Percentiles rank a stretch among this genome's conserved stretches.
phyloP scores from a whole-genome alignment of 768 basidiomycete species.

The Kwoniella dejecticola region DNA sequence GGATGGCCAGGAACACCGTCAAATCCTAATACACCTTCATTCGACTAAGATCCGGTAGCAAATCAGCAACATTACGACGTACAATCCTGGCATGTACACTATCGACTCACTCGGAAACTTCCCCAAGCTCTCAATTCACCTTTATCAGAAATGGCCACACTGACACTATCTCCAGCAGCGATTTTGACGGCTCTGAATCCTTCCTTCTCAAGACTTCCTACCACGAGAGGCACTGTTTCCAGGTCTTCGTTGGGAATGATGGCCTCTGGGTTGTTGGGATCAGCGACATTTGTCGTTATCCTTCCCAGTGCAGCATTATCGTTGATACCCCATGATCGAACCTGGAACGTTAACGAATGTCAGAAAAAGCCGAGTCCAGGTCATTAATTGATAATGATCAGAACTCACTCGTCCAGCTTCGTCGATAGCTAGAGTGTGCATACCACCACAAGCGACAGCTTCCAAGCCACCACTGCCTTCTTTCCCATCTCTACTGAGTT shows the following conservation, averaged over 20 bases:
- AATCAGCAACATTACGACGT: no score
- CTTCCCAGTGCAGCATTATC: conserved; percentile 87
- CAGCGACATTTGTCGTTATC: conserved; percentile 64
- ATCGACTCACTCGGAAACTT: conserved; percentile 79
- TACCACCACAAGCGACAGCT: conserved; percentile 75
- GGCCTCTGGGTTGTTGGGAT: conserved; percentile 50
- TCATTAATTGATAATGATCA: neutral
- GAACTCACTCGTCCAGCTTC: conserved; percentile 85
- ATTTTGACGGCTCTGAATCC: conserved; percentile 80
- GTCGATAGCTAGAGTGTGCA: conserved; percentile 86
- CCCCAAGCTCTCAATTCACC: conserved; percentile 87
- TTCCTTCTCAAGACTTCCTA: conserved; percentile 68
- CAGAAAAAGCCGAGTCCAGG: neutral
- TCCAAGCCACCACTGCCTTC: conserved; percentile 66
- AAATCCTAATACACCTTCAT: conserved; percentile 53
- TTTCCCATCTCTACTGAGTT: conserved; percentile 62
- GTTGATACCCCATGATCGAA: conserved; percentile 61
- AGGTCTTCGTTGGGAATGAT: conserved; percentile 54
- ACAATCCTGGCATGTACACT: no score
- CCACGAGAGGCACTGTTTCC: conserved; percentile 58
- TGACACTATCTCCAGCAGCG: conserved; percentile 83
- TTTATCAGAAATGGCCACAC: conserved; percentile 74
- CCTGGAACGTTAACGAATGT: no score
- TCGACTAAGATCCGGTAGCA: conserved; percentile 47
- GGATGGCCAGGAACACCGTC: conserved; percentile 50